These are phyloP conservation scores for Fusarium tricinctum DNA, from an alignment of 2,329 filamentous ascomycete species.

Conservation along the genomic window DNA sequence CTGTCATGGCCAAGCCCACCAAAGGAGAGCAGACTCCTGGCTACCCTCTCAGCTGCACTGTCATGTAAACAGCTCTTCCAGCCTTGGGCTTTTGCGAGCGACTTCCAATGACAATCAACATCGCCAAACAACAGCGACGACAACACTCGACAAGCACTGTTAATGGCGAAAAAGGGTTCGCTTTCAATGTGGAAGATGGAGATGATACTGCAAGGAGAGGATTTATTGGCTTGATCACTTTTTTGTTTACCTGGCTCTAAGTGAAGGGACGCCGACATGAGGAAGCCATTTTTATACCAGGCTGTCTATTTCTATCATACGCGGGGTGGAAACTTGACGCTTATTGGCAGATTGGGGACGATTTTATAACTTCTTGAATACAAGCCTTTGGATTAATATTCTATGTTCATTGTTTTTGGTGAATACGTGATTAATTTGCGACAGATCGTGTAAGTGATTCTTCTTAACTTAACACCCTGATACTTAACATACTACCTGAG, in stretches of 20 bases:
- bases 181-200: constrained; percentile 26
- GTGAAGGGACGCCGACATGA: constrained; percentile 43
- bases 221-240: constrained; percentile 32
- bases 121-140: neutral
- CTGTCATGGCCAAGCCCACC: constrained; percentile 51
- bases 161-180: constrained; percentile 8
- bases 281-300: constrained; percentile 35
- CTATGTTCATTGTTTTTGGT: neutral
- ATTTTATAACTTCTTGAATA: constrained; percentile 43
- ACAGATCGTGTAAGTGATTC: neutral
- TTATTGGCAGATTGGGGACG: constrained; percentile 13
- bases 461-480: neutral
- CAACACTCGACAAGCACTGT: neutral
- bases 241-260: constrained; percentile 37
- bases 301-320: constrained; percentile 18
- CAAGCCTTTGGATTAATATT: constrained; percentile 28
- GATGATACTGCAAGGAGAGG: constrained; percentile 29
- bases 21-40: constrained; percentile 39
- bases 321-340: constrained; percentile 15
- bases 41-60: constrained; percentile 51
- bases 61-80: constrained; percentile 52
- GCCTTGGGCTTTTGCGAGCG: constrained; percentile 12
- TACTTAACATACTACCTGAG: neutral
- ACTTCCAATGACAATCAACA: constrained; percentile 2
- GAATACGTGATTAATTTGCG: neutral